Evolutionary conservation across 2,329 filamentous ascomycete species (phyloP), one percentile per base, ranked within the genome.

Genomic region (Balansia obtecta): DNA sequence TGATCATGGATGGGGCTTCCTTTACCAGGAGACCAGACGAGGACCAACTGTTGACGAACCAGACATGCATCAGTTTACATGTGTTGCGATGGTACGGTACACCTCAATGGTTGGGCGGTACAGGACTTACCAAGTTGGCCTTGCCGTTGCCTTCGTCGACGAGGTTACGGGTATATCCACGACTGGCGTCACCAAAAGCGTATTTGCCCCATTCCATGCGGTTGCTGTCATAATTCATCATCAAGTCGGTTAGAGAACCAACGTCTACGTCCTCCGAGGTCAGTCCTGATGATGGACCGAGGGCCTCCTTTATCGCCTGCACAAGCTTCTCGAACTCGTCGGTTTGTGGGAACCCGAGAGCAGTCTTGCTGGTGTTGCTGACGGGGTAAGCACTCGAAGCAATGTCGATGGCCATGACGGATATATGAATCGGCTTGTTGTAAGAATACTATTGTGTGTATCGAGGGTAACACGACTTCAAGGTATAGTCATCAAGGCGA

Each of bases 1-100:
- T 88, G 85, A 65, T 96, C 90, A 63, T 96, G 90, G 62, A 96
- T 88, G 11, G 86, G 83, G 59, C 85, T 91, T 38, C 79, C 79
- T 68, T 88, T 88, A 48, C 86, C 85, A 0, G 90, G 89, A 15
- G 82, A 84, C 90, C 90, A 96, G 39, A 95, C 89, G 40, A 95
- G 79, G 45, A 95, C 80, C 54, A 95, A 78, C 86, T 91, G 22
- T 27, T 64, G 30, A 9, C 8, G 20, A 13, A 8, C 40, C 12
- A 30, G 15, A 41, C 22, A 22, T 9, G 10, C 27, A 40, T 51
- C 30, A 52, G 52, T 49, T 32, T 32, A 40, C 10, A 8, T 12
- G 41, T 12, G 18, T 15, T 38, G 6, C 32, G 10, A 22, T 15
- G 15, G 27, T 32, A 32, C 12, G 18, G 18, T 30, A 18, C 46